Evolutionary conservation across 352 stramenopile species (phyloP), one percentile per base, ranked within the genome.

Genomic region (Elongisporangium undulatum): DNA sequence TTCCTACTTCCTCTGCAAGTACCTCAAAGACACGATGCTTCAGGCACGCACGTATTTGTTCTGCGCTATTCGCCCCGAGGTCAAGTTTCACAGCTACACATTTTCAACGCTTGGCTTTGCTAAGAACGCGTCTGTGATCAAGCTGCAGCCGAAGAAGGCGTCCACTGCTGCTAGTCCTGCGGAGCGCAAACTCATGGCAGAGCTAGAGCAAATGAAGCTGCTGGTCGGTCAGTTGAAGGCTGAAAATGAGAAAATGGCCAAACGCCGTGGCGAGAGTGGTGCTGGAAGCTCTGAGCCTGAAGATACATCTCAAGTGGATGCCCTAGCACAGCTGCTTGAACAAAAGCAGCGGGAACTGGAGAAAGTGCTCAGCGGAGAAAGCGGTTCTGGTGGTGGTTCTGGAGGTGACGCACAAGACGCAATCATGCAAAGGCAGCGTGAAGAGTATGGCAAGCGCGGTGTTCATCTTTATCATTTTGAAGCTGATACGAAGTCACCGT

Each of bases 21-120:
- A 97, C 73, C 84, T 98, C 49, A 98, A 98, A 68, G 93, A 98
- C 72, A 98, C 92, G 49, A 98, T 98, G 90, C 80, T 98, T 7
- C 91, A 98, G 64, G 87, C 85, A 1, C 67, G 90, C 26, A 98
- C 92, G 7, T 98, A 98, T 62, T 73, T 98, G 22, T 98, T 98
- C 63, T 97, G 91, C 63, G 92, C 92, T 24, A 96, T 98, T 58
- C 87, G 93, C 3, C 93, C 93, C 17, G 93, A 98, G 62, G 91
- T 98, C 45, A 94, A 92, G 64, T 98, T 93, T 62, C 87, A 95
- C 55, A 79, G 86, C 51, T 98, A 98, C 64, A 98, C 92, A 12
- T 98, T 98, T 59, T 92, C 90, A 7, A 98, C 94, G n/a, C 78
- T 98, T 19, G 89, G 87, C 19, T 98, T 98, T 56, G 94, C 93